Base-by-base conservation (phyloP, 768 basidiomycete species). In the Pisolithus sp. region DNA sequence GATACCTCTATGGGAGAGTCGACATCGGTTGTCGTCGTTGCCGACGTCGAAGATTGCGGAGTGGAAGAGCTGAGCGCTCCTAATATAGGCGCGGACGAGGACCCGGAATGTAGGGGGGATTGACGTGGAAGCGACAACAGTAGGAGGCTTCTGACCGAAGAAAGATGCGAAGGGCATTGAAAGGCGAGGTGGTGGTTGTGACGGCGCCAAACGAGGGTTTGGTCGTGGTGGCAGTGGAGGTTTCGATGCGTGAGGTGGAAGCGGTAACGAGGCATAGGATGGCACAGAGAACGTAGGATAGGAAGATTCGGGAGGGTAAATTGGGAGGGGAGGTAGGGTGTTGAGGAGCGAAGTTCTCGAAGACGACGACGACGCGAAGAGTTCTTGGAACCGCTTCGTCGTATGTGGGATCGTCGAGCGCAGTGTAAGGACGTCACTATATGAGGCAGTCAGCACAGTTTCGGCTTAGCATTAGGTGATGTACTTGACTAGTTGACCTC, bases 81-180 rank as follows among this genome's bases (percentile, higher is more conserved):
- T 7, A 4, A 41, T 41, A 7, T 13, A 5, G 12, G 15, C 40
- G 40, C 13, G 9, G 40, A 41, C 18, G 40, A 20, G 12, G 40
- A 41, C n/a, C 40, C 59, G 38, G 48, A 65, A 58, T 57, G 68
- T 54, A 48, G 67, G 10, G 60, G 58, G 26, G 65, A n/a, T 66
- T 8, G 69, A 61, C 21, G 60, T 61, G 51, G 59, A 61, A 52
- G 60, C 70, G 18, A 64, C 55, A 21, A 62, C 34, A 15, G 61
- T 68, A 38, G 66, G 57, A 5, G 72, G 53, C 45, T 68, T 59
- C 36, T 69, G 62, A 5, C 82, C 86, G 58, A 90, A 91, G n/a
- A 93, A 75, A 2, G 85, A 85, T 0, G 88, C 85, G 58, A 93
- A 93, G 0, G 89, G 84, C 59, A 86, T 86, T 24, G 77, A 66